A percentile compares a stretch with the other conserved stretches of the same genome.
phyloP scores from a whole-genome alignment of 164 flowering plant genomes.

The Litsea cubeba region DNA sequence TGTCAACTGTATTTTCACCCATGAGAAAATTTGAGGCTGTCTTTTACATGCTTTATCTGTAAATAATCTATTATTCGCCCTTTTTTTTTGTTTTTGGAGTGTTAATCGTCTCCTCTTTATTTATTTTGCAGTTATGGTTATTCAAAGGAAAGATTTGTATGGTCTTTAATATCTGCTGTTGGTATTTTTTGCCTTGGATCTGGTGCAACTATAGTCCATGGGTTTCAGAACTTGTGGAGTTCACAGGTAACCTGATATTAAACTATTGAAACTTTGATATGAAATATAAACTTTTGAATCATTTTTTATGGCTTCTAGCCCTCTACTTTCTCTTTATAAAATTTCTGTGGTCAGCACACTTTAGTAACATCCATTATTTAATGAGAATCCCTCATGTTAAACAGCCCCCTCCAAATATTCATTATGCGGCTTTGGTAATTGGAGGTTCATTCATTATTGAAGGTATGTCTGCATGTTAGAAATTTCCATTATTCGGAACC shows the following conservation, averaged over 20 bases:
- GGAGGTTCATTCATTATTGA: conserved; percentile 92
- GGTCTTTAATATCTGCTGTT: conserved; percentile 99
- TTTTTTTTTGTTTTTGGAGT: neutral
- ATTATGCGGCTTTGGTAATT: conserved; percentile 90
- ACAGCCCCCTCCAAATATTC: conserved; percentile 72
- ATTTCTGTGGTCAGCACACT: conserved; percentile 1
- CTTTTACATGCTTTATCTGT: neutral
- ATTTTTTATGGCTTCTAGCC: neutral
- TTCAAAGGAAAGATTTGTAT: conserved; percentile 96
- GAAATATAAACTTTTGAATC: neutral
- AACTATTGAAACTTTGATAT: neutral
- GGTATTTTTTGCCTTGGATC: conserved; percentile 98
- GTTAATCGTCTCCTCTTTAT: neutral
- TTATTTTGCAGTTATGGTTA: conserved; percentile 77
- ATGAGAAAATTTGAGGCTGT: neutral
- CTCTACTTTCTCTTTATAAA: neutral
- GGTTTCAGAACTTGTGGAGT: conserved; percentile 88
- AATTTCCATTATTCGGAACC: neutral
- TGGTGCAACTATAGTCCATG: conserved; percentile 96
- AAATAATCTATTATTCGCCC: no score
- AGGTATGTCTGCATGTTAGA: conserved; percentile 37
- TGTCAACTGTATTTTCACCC: neutral
- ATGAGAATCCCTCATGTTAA: conserved; percentile 18
- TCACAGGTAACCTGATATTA: conserved; percentile 49
- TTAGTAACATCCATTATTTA: conserved; percentile 12